Evolutionary conservation across 768 basidiomycete genomes (phyloP).

Genomic region (Lactarius sp.): DNA sequence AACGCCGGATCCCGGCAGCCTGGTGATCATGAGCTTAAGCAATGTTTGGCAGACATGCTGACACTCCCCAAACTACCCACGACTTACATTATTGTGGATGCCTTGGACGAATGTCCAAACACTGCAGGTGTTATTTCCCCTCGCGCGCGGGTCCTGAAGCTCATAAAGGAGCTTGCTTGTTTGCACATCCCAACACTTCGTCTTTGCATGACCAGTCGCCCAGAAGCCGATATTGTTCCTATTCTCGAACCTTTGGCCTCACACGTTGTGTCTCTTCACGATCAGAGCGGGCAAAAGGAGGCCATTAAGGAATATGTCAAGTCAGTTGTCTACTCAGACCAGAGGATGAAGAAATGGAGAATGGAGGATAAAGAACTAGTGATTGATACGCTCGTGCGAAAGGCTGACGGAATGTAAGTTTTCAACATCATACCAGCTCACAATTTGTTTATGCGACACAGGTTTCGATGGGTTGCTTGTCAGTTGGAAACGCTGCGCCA

Average conservation of each 20-base stretch:
- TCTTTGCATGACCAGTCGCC: neutral
- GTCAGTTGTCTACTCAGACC: neutral
- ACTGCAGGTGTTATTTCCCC: neutral
- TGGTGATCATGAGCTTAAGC: neutral
- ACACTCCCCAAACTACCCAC: neutral
- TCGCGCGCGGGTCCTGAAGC: neutral
- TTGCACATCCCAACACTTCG: neutral
- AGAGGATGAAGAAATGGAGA: neutral
- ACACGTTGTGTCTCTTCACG: neutral
- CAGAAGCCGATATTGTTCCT: neutral
- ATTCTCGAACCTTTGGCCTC: neutral
- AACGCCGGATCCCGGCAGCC: neutral
- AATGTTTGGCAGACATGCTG: neutral
- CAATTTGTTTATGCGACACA: neutral
- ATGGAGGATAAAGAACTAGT: neutral
- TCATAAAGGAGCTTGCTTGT: neutral
- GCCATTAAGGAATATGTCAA: neutral
- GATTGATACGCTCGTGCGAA: neutral
- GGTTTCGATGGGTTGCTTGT: neutral
- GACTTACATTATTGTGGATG: constrained; percentile 1
- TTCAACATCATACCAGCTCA: neutral
- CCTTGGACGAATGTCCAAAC: neutral
- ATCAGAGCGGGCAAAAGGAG: neutral
- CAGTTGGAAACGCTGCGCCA: neutral
- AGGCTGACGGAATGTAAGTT: neutral